Conservation (phyloP, 1,284 basidiomycete genomes). For the Cystobasidiaceae sp. region DNA sequence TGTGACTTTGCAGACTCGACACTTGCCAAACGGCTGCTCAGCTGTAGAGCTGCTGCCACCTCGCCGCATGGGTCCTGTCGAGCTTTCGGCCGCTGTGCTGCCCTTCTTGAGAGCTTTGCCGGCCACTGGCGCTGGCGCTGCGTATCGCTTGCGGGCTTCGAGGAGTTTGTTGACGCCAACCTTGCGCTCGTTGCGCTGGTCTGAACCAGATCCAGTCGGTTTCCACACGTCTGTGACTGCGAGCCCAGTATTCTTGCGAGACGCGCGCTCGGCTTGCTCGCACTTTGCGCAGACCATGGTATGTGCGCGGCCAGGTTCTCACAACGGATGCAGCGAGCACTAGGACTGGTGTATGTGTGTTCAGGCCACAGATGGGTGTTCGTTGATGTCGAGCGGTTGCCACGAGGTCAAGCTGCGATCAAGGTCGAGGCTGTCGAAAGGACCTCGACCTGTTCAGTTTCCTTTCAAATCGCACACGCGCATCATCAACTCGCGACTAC, state of each 20-base stretch:
- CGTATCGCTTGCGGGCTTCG: constrained; percentile 62
- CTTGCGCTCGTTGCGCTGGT: constrained; percentile 51
- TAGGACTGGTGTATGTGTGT: neutral
- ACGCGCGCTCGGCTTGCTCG: constrained; percentile 24
- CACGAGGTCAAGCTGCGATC: too few relatives aligned
- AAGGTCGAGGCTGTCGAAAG: too few relatives aligned
- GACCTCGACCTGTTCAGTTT: too few relatives aligned
- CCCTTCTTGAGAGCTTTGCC: constrained; percentile 3
- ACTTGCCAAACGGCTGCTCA: constrained; percentile 68
- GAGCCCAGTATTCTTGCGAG: constrained; percentile 1
- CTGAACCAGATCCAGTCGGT: constrained; percentile 29
- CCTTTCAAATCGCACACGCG: too few relatives aligned
- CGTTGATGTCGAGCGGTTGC: too few relatives aligned
- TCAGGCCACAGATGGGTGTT: neutral
- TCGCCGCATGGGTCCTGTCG: constrained; percentile 3
- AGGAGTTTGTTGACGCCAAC: constrained; percentile 77
- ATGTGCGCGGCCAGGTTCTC: neutral
- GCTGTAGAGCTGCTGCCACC: neutral
- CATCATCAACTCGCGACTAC: neutral
- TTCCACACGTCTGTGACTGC: constrained; percentile 33
- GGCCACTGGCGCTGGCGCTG: constrained; percentile 43
- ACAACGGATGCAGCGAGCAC: neutral
- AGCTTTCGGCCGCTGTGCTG: neutral
- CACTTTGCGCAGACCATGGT: constrained; percentile 42
- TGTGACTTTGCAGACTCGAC: constrained; percentile 72